Conservation (phyloP, 148 eudicot genomes). For the Beta vulgaris region DNA sequence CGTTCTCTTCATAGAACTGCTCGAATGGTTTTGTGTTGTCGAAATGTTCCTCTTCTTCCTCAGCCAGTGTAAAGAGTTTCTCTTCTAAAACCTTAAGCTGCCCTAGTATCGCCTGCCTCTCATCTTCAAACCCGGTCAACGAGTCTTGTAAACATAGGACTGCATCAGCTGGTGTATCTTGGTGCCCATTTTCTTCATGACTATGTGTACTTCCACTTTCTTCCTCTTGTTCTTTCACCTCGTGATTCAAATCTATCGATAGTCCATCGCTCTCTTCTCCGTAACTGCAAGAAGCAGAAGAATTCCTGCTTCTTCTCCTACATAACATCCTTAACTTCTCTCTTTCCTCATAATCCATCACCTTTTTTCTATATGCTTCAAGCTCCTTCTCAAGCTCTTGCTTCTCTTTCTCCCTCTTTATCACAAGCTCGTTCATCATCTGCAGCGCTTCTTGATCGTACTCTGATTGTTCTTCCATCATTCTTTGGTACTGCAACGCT, state of each 20-base stretch:
- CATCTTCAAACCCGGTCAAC: conserved; percentile 66
- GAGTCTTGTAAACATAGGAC: conserved; percentile 55
- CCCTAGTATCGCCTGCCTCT: conserved; percentile 70
- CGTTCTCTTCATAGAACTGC: conserved; percentile 45
- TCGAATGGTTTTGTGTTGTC: conserved; percentile 47
- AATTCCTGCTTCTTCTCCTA: conserved; percentile 49
- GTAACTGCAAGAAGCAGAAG: conserved; percentile 66
- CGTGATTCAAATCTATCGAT: conserved; percentile 65
- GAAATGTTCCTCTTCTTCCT: conserved; percentile 50
- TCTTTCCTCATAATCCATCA: conserved; percentile 57
- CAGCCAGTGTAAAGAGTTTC: conserved; percentile 65
- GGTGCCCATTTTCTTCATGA: conserved; percentile 46
- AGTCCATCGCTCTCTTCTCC: conserved; percentile 76
- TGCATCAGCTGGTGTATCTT: conserved; percentile 58
- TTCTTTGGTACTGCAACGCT: conserved; percentile 89
- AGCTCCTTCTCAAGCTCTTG: conserved; percentile 73
- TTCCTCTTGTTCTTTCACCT: conserved; percentile 45
- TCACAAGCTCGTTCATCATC: conserved; percentile 78
- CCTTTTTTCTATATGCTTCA: conserved; percentile 58
- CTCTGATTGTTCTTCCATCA: conserved; percentile 97
- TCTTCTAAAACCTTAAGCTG: conserved; percentile 86
- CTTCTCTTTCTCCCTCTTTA: conserved; percentile 82
- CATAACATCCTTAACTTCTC: conserved; percentile 53
- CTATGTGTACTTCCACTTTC: conserved; percentile 36
- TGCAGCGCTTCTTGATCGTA: conserved; percentile 96